Evolutionary conservation across 2,329 filamentous ascomycete species (phyloP).

Genomic region (Talaromyces sp.): DNA sequence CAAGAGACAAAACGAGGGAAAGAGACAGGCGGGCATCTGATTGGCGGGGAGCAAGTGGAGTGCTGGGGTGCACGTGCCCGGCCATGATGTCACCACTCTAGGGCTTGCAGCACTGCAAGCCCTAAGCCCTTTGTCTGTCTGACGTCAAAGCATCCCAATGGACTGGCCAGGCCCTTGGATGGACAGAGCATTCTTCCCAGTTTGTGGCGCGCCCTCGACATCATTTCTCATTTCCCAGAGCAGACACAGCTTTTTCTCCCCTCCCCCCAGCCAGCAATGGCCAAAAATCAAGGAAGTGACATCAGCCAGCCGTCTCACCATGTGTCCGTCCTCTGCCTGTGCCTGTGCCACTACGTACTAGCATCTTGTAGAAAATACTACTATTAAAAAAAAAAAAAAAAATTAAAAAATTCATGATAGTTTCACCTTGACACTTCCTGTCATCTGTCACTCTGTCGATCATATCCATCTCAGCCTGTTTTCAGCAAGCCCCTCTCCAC

Average conservation of each 20-base stretch:
- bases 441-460: not conserved
- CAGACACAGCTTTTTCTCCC: no score
- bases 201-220: not conserved
- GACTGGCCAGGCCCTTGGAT: not conserved
- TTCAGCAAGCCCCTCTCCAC: not conserved
- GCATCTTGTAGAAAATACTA: constrained; percentile 1
- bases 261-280: no score
- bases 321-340: no score
- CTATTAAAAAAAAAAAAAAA: no score
- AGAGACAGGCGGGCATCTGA: not conserved
- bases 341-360: not conserved
- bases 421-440: not conserved
- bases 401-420: no score
- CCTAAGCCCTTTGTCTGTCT: constrained; percentile 5
- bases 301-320: not conserved
- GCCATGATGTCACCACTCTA: not conserved
- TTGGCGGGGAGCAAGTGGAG: constrained; percentile 9
- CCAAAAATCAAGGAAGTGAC: constrained; percentile 5
- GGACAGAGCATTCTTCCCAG: not conserved
- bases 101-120: not conserved
- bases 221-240: no score
- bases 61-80: not conserved
- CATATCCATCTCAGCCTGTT: not conserved
- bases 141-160: constrained; percentile 9
- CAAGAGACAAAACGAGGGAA: not conserved